Percentiles rank a stretch among this genome's conserved stretches.
phyloP scores from a whole-genome alignment of 352 stramenopile species.

The Globisporangium spiculum region DNA sequence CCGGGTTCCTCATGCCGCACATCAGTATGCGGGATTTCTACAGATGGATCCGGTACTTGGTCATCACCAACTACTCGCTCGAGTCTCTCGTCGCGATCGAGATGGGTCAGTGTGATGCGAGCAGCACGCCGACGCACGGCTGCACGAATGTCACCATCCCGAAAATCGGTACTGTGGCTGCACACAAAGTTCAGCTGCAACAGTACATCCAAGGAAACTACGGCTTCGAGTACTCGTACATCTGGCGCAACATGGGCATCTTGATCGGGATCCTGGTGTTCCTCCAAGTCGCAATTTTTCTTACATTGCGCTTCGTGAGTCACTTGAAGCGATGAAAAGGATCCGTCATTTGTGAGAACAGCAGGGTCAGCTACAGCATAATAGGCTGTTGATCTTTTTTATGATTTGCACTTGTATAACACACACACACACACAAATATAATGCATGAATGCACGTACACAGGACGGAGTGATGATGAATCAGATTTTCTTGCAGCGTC shows the following conservation, averaged over 20 bases:
- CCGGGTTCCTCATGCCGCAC: slow-evolving; percentile 26
- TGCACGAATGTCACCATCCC: slow-evolving; percentile 1
- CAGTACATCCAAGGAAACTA: slow-evolving; percentile 19
- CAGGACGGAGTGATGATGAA: too few species aligned
- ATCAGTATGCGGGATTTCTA: slow-evolving; percentile 22
- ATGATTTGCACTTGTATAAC: neutral
- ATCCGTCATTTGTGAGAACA: neutral
- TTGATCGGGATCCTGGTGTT: slow-evolving; percentile 29
- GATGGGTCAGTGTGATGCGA: slow-evolving; percentile 10
- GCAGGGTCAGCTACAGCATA: neutral
- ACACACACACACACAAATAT: too few species aligned
- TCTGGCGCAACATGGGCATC: slow-evolving; percentile 25
- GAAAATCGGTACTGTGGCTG: too few species aligned
- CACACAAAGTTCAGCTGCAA: too few species aligned
- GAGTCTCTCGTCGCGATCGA: slow-evolving; percentile 16
- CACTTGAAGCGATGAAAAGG: slow-evolving; percentile 40
- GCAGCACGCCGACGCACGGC: neutral
- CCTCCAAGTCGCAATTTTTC: slow-evolving; percentile 37
- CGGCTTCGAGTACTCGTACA: slow-evolving; percentile 25
- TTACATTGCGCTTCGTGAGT: slow-evolving; percentile 49
- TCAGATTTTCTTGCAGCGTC: too few species aligned
- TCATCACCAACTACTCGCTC: slow-evolving; percentile 28
- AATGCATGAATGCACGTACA: too few species aligned
- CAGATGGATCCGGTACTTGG: slow-evolving; percentile 28
- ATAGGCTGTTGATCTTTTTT: neutral